Evolutionary conservation across 805 yeast species (phyloP).

Genomic region (Yamadazyma insecticola): DNA sequence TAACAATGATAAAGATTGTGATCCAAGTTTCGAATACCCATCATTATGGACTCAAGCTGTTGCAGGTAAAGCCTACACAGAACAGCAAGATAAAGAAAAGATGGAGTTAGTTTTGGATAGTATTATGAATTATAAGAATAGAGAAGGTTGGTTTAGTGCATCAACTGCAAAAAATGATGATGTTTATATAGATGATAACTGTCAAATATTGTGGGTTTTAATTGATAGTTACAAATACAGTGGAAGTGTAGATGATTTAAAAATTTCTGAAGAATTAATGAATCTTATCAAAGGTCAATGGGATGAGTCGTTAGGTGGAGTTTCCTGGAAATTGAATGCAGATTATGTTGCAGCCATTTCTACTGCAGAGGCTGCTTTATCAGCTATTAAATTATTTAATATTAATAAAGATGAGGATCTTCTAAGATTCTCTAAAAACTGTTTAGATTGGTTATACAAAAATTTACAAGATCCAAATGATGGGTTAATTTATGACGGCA

Average conservation of each 20-base stretch:
- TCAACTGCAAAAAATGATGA: slow-evolving; percentile 18
- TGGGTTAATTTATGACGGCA: slow-evolving; percentile 21
- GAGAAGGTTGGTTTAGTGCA: slow-evolving; percentile 19
- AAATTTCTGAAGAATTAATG: slow-evolving; percentile 6
- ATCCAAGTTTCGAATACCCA: slow-evolving; percentile 8
- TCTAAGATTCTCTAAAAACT: slow-evolving; percentile 14
- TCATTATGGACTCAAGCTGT: slow-evolving; percentile 27
- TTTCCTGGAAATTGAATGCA: slow-evolving; percentile 17
- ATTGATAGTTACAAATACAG: slow-evolving; percentile 18
- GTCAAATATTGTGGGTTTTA: slow-evolving; percentile 24
- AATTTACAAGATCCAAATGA: slow-evolving; percentile 16
- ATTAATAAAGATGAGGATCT: slow-evolving; percentile 11
- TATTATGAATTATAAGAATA: slow-evolving; percentile 15
- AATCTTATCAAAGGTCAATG: slow-evolving; percentile 20
- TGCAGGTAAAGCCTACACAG: slow-evolving; percentile 16
- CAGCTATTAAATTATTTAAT: slow-evolving; percentile 18
- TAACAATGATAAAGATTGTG: slow-evolving; percentile 15
- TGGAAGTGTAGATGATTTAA: slow-evolving; percentile 13
- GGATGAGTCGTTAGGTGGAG: slow-evolving; percentile 17
- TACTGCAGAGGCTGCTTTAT: slow-evolving; percentile 24
- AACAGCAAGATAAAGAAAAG: slow-evolving; percentile 9
- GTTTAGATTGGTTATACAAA: slow-evolving; percentile 8
- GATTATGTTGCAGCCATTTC: slow-evolving; percentile 26
- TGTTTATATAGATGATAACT: slow-evolving; percentile 25
- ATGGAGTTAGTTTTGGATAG: slow-evolving; percentile 11